A percentile compares a stretch with the other conserved stretches of the same genome.
phyloP scores from a whole-genome alignment of 1,284 basidiomycete genomes.

The Paramarasmius palmivorus region DNA sequence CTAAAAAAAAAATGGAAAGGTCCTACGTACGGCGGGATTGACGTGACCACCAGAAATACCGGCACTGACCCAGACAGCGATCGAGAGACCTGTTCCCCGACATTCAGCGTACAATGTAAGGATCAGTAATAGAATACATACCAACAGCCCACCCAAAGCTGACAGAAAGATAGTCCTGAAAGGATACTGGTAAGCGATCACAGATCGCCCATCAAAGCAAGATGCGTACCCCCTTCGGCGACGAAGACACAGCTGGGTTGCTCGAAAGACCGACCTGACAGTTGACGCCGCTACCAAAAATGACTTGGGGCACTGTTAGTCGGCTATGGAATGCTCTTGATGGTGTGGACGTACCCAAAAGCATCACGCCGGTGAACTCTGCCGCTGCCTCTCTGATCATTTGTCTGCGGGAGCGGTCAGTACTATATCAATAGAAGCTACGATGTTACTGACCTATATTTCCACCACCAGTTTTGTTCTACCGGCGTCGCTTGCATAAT shows the following conservation, averaged over 20 bases:
- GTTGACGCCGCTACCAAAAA: slow-evolving; percentile 61
- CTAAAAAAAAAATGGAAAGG: not conserved
- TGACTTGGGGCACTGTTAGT: slow-evolving; percentile 27
- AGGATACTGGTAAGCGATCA: not conserved
- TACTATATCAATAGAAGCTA: not conserved
- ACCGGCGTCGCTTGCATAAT: not conserved
- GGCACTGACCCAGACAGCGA: slow-evolving; percentile 64
- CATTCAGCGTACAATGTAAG: not conserved
- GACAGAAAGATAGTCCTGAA: slow-evolving; percentile 54
- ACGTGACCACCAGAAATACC: slow-evolving; percentile 74
- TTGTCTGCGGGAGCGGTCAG: slow-evolving; percentile 15
- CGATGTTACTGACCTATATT: not conserved
- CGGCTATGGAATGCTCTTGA: no score
- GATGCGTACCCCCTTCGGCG: slow-evolving; percentile 56
- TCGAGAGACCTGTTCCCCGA: slow-evolving; percentile 30
- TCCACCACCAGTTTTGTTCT: slow-evolving; percentile 2
- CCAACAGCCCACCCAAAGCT: slow-evolving; percentile 66
- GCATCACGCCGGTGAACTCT: slow-evolving; percentile 66
- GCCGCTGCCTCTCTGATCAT: slow-evolving; percentile 58
- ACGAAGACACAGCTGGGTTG: slow-evolving; percentile 47
- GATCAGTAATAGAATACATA: slow-evolving; percentile 21
- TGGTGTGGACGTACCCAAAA: slow-evolving; percentile 32
- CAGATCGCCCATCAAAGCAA: not conserved
- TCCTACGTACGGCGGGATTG: slow-evolving; percentile 62
- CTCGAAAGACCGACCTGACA: slow-evolving; percentile 61